These are phyloP conservation scores for Mucor indicus DNA, from an alignment of 371 early-diverging fungal species.

Conservation along the genomic window DNA sequence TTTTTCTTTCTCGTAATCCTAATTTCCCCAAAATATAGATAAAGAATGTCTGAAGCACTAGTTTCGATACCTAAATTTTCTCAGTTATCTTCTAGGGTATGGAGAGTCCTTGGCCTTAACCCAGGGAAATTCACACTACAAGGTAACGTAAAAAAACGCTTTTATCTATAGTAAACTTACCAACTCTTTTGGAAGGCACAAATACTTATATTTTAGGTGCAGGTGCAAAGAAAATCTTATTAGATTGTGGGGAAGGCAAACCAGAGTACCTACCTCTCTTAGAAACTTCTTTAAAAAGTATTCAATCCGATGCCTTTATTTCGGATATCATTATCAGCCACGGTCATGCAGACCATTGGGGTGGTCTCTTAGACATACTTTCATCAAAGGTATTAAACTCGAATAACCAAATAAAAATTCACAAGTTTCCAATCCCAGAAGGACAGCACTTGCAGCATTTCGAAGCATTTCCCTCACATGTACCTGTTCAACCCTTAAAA, in stretches of 20 bases:
- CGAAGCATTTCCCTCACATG: constrained; percentile 26
- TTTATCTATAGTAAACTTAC: background rate
- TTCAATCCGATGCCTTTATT: constrained; percentile 50
- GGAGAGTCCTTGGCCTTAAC: constrained; percentile 70
- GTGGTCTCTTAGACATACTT: constrained; percentile 61
- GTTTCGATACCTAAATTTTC: constrained; percentile 34
- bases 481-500: constrained; percentile 22
- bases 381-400: constrained; percentile 15
- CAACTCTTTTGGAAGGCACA: constrained; percentile 52
- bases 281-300: constrained; percentile 39
- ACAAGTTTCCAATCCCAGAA: constrained; percentile 30
- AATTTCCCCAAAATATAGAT: too few relatives aligned
- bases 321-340: constrained; percentile 83
- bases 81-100: constrained; percentile 45
- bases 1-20: too few relatives aligned
- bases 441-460: constrained; percentile 12
- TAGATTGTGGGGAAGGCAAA: constrained; percentile 84
- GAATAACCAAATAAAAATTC: constrained; percentile 22
- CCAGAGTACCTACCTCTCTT: constrained; percentile 63
- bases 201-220: constrained; percentile 88
- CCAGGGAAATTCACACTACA: constrained; percentile 77
- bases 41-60: constrained; percentile 23
- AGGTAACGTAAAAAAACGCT: constrained; percentile 32
- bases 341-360: constrained; percentile 80
- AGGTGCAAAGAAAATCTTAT: constrained; percentile 64